Evolutionary conservation across 1,139 yeast species (phyloP).

Genomic region (Lodderomyces orthopsilosis): DNA sequence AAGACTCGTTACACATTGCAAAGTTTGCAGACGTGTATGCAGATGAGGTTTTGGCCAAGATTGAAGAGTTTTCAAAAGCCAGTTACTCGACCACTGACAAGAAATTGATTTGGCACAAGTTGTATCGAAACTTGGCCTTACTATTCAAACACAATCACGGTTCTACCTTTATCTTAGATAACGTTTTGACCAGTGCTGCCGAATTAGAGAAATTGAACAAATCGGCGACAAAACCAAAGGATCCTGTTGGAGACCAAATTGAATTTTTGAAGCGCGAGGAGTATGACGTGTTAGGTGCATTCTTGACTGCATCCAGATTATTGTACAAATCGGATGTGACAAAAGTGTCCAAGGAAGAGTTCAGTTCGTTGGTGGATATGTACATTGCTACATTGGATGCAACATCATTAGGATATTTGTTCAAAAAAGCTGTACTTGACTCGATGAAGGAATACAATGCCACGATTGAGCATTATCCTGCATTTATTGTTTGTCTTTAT

Average conservation of each 20-base stretch:
- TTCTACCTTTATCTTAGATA: slow-evolving; percentile 36
- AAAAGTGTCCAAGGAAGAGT: slow-evolving; percentile 15
- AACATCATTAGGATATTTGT: slow-evolving; percentile 14
- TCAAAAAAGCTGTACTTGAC: slow-evolving; percentile 14
- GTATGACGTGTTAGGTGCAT: slow-evolving; percentile 10
- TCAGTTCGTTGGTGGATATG: slow-evolving; percentile 14
- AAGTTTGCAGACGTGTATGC: slow-evolving; percentile 17
- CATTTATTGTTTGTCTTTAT: slow-evolving; percentile 21
- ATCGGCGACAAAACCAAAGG: not conserved
- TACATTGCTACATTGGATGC: slow-evolving; percentile 10
- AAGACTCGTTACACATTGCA: slow-evolving; percentile 10
- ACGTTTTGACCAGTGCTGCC: slow-evolving; percentile 28
- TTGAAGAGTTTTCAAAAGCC: slow-evolving; percentile 10
- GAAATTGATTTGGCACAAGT: slow-evolving; percentile 24
- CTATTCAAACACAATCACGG: slow-evolving; percentile 35
- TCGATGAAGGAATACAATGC: slow-evolving; percentile 18
- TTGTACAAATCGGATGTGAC: slow-evolving; percentile 16
- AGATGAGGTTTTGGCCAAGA: slow-evolving; percentile 12
- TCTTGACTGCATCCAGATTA: slow-evolving; percentile 15
- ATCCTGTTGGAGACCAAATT: not conserved
- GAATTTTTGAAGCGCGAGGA: slow-evolving; percentile 5
- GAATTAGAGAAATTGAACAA: slow-evolving; percentile 29
- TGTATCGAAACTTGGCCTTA: slow-evolving; percentile 28
- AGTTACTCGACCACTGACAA: slow-evolving; percentile 18
- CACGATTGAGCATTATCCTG: slow-evolving; percentile 22